Percentiles rank a stretch among this genome's conserved stretches.
phyloP scores from a whole-genome alignment of 2,329 filamentous ascomycete species.

The Chalaropsis thielavioides region DNA sequence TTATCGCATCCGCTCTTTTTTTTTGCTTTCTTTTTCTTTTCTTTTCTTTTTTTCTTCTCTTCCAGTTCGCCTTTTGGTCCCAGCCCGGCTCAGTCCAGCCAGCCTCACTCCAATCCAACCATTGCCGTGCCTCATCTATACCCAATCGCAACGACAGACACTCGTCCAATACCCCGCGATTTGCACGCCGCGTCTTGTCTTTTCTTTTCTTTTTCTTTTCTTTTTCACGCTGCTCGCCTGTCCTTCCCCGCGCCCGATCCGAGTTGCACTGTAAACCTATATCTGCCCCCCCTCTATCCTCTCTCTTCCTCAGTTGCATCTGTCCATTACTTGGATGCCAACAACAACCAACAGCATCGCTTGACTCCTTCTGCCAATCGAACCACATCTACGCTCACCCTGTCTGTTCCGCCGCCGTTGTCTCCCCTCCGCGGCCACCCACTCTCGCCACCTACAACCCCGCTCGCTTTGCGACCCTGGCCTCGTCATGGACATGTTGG shows the following conservation, averaged over 20 bases:
- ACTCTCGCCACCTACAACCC: not conserved
- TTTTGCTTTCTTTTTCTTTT: not conserved
- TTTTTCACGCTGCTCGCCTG: no score
- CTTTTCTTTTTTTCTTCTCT: not conserved
- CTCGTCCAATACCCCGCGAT: not conserved
- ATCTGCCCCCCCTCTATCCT: no score
- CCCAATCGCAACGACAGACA: not conserved
- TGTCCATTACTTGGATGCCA: no score
- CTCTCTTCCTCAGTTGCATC: no score
- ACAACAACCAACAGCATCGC: no score
- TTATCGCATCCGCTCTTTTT: not conserved
- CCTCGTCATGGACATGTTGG: conserved; percentile 15
- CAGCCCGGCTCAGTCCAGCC: not conserved
- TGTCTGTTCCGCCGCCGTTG: no score
- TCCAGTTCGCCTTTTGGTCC: not conserved
- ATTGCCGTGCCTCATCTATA: not conserved
- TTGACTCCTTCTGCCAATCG: no score
- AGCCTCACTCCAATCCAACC: not conserved
- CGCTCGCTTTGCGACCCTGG: not conserved
- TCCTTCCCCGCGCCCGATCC: no score
- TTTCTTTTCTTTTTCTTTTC: not conserved
- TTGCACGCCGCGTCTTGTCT: not conserved
- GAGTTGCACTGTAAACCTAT: no score
- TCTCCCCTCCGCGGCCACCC: no score
- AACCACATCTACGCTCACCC: no score